Percentiles rank a stretch among this genome's conserved stretches.
These are phyloP conservation scores for Rhodotorula sp. DNA, from an alignment of 1,284 basidiomycete species.

Conservation along the genomic window DNA sequence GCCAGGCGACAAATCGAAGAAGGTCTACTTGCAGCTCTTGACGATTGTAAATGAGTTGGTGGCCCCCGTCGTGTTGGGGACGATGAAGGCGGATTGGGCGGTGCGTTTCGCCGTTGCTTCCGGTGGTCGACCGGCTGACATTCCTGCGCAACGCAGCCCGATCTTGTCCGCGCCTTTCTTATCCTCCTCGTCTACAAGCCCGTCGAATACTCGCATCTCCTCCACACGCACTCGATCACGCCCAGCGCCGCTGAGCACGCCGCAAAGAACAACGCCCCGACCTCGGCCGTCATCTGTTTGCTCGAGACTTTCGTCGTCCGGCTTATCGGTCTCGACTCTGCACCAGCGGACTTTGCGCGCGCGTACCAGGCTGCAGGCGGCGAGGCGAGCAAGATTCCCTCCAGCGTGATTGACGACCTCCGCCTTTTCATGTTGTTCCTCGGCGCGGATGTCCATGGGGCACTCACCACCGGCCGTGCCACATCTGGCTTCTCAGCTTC, in stretches of 20 bases:
- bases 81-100: background rate
- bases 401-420: background rate
- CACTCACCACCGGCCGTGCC: constrained; percentile 30
- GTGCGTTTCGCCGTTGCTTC: background rate
- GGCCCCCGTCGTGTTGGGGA: constrained; percentile 9
- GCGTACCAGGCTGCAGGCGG: background rate
- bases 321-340: background rate
- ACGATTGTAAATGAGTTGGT: constrained; percentile 21
- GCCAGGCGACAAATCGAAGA: background rate
- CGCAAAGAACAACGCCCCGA: constrained; percentile 11
- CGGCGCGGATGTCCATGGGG: constrained; percentile 32
- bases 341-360: background rate
- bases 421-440: constrained; percentile 30
- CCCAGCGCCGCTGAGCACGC: background rate
- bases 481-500: background rate
- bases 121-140: background rate
- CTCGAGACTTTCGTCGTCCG: constrained; percentile 8
- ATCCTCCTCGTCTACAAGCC: constrained; percentile 21
- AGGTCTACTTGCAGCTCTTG: constrained; percentile 13
- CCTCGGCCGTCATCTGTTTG: background rate
- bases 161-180: constrained; percentile 4
- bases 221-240: background rate
- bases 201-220: constrained; percentile 17
- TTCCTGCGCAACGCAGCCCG: background rate
- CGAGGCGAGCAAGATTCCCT: background rate